Evolutionary conservation across 345 rosid genomes (phyloP).

Genomic region (Salix dunnii): DNA sequence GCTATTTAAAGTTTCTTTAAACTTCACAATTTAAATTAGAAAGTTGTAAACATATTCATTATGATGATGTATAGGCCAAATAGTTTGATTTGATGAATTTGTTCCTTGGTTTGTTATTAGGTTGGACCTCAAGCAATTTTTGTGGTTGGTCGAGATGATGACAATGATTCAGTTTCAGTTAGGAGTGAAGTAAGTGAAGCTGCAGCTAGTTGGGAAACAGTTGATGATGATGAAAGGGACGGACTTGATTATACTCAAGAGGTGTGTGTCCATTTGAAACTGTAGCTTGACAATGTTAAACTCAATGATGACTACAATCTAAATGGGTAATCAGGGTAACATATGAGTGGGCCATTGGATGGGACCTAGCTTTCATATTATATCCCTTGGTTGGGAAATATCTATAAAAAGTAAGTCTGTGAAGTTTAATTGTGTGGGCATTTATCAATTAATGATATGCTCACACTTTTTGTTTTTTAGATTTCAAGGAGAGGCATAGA

Average conservation of each 20-base stretch:
- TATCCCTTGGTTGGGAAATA: background rate
- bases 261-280: slow-evolving; percentile 49
- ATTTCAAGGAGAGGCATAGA: background rate
- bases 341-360: background rate
- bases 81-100: slow-evolving; percentile 17
- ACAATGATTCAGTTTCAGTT: slow-evolving; percentile 71
- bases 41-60: background rate
- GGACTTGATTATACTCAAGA: slow-evolving; percentile 55
- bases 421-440: background rate
- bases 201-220: slow-evolving; percentile 99
- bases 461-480: background rate
- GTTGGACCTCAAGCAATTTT: slow-evolving; percentile 98
- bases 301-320: background rate
- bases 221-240: slow-evolving; percentile 63
- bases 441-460: background rate
- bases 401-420: background rate
- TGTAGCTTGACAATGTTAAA: background rate
- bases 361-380: background rate
- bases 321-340: background rate
- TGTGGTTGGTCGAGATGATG: slow-evolving; percentile 94
- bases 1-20: background rate
- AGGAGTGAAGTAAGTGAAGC: slow-evolving; percentile 88
- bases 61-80: slow-evolving; percentile 9
- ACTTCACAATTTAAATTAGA: background rate
- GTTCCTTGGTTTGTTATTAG: slow-evolving; percentile 36